Conservation (phyloP, 768 basidiomycete species). For the Suillus bovinus region DNA sequence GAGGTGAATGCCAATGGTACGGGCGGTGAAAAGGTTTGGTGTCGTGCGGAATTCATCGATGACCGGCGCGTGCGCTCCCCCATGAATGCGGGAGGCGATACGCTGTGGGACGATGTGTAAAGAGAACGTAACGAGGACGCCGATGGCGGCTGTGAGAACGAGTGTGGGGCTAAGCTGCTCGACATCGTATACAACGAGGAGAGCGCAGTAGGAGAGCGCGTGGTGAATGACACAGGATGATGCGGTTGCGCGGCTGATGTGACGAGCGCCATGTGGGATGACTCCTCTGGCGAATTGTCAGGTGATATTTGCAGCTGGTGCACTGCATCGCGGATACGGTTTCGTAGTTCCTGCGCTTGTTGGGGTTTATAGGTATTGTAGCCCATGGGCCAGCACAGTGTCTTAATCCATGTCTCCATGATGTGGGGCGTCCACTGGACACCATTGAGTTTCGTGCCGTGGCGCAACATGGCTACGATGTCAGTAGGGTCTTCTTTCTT, state of each 20-base stretch:
- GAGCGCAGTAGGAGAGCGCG: not conserved
- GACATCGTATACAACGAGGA: conserved; percentile 4
- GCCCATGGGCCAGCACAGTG: conserved; percentile 64
- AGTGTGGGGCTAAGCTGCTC: not conserved
- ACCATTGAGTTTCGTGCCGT: conserved; percentile 52
- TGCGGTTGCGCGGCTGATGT: not conserved
- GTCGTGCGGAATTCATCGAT: conserved; percentile 15
- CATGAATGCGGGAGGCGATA: not conserved
- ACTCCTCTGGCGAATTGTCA: conserved; percentile 17
- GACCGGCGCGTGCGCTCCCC: conserved; percentile 10
- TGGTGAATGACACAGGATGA: not conserved
- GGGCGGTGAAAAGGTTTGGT: not conserved
- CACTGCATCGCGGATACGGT: conserved; percentile 58
- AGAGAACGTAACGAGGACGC: not conserved
- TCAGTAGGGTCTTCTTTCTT: conserved; percentile 61
- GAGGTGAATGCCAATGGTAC: not conserved
- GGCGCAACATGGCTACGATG: conserved; percentile 66
- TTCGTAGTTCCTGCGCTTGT: conserved; percentile 45
- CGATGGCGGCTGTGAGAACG: conserved; percentile 1
- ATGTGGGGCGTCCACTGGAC: conserved; percentile 54
- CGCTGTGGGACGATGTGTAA: not conserved
- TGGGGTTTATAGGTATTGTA: conserved; percentile 49
- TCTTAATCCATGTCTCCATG: conserved; percentile 58
- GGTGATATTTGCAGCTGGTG: conserved; percentile 19
- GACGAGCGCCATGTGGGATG: not conserved